Conservation (phyloP, 768 basidiomycete species). For the Hortiboletus flavorubellus region DNA sequence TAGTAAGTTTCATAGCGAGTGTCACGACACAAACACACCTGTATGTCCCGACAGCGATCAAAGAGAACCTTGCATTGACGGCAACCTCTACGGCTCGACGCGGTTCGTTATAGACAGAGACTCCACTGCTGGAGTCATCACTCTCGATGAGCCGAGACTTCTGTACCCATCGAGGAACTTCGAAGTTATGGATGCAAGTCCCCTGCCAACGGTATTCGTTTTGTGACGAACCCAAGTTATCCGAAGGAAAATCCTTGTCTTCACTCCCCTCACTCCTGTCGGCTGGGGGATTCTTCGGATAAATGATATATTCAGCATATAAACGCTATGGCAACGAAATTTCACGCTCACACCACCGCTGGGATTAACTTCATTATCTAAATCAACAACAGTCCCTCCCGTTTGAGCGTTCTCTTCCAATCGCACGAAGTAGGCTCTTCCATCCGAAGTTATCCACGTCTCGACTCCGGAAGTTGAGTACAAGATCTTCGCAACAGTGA, state of each 20-base stretch:
- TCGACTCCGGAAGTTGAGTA: slow-evolving; percentile 61
- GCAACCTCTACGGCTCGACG: slow-evolving; percentile 61
- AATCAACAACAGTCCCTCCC: slow-evolving; percentile 1
- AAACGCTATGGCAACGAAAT: background rate
- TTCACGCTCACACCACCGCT: slow-evolving; percentile 40
- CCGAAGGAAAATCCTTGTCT: slow-evolving; percentile 1
- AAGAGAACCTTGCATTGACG: slow-evolving; percentile 76
- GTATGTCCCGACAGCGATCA: slow-evolving; percentile 75
- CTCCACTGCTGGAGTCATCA: slow-evolving; percentile 33
- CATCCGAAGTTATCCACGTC: slow-evolving; percentile 84
- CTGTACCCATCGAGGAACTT: slow-evolving; percentile 75
- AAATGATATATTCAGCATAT: slow-evolving; percentile 1
- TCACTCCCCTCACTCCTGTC: slow-evolving; percentile 5
- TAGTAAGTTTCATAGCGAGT: background rate
- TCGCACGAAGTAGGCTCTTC: slow-evolving; percentile 75
- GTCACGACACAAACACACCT: slow-evolving; percentile 40
- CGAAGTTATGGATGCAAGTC: slow-evolving; percentile 74
- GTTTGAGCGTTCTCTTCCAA: slow-evolving; percentile 42
- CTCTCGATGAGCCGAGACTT: slow-evolving; percentile 62
- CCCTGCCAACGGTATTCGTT: slow-evolving; percentile 56
- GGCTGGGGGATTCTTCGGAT: slow-evolving; percentile 9
- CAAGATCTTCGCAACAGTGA: slow-evolving; percentile 62
- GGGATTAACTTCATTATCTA: slow-evolving; percentile 46
- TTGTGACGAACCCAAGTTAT: slow-evolving; percentile 5
- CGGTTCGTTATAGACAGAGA: slow-evolving; percentile 56